Evolutionary conservation across 228 moss, liverwort and hornwort species (phyloP).

Genomic region (Sphagnum fallax): DNA sequence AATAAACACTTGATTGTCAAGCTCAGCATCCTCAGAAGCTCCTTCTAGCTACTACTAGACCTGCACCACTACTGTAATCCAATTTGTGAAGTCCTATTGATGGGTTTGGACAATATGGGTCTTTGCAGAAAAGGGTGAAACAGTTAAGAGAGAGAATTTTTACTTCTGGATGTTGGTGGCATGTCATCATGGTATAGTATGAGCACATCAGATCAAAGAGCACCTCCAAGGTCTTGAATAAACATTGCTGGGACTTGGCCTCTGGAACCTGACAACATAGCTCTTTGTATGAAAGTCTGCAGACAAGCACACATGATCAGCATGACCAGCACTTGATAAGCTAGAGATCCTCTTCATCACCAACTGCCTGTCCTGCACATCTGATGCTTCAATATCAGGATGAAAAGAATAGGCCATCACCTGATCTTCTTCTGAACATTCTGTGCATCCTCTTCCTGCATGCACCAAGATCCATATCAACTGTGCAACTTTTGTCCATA

Average conservation of each 20-base stretch:
- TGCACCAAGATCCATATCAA: not conserved
- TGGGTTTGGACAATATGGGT: no score
- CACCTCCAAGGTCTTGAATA: slow-evolving; percentile 85
- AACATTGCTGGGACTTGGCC: slow-evolving; percentile 72
- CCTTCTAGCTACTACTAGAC: no score
- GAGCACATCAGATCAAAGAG: slow-evolving; percentile 89
- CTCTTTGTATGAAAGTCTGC: slow-evolving; percentile 91
- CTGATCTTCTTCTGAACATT: slow-evolving; percentile 65
- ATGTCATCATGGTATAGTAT: slow-evolving; percentile 95
- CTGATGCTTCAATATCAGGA: no score
- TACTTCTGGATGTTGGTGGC: slow-evolving; percentile 63
- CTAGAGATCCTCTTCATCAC: no score
- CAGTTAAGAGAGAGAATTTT: not conserved
- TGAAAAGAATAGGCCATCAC: slow-evolving; percentile 13
- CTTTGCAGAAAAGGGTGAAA: no score
- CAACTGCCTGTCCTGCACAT: no score
- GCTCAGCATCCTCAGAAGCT: no score
- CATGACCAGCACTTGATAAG: slow-evolving; percentile 3
- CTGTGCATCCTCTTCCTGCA: slow-evolving; percentile 76
- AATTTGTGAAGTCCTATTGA: no score
- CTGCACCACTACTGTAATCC: no score
- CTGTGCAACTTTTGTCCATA: no score
- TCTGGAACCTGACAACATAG: slow-evolving; percentile 87
- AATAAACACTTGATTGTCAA: no score
- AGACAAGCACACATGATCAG: no score